Conservation (phyloP, 805 yeast genomes). For the Blastobotrys peoriensis region DNA sequence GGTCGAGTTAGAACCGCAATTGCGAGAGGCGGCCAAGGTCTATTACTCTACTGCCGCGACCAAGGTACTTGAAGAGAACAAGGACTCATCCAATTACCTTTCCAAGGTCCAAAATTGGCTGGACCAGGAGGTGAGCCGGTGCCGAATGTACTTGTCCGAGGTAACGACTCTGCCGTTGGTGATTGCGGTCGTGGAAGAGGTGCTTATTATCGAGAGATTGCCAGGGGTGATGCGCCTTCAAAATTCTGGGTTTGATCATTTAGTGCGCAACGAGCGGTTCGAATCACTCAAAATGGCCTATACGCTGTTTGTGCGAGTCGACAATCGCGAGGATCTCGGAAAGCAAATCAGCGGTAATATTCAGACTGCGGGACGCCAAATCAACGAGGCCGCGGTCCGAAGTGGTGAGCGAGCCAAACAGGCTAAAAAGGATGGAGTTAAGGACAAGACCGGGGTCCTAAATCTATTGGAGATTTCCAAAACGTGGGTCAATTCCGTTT, state of each 20-base stretch:
- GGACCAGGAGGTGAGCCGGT: conserved; percentile 55
- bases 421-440: conserved; percentile 9
- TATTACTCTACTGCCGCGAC: conserved; percentile 48
- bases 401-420: conserved; percentile 15
- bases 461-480: conserved; percentile 49
- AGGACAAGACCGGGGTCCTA: conserved; percentile 10
- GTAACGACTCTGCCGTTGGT: conserved; percentile 48
- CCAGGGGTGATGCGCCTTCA: conserved; percentile 48
- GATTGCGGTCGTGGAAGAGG: conserved; percentile 50
- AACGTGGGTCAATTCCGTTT: conserved; percentile 58
- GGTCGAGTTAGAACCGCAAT: conserved; percentile 58
- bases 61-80: conserved; percentile 36
- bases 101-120: conserved; percentile 47
- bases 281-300: conserved; percentile 44
- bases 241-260: conserved; percentile 50
- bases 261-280: conserved; percentile 46
- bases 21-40: conserved; percentile 47
- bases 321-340: conserved; percentile 44
- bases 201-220: conserved; percentile 51
- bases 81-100: conserved; percentile 52
- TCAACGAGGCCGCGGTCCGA: conserved; percentile 23
- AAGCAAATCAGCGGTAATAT: conserved; percentile 32
- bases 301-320: conserved; percentile 45
- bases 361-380: conserved; percentile 40
- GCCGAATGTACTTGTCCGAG: conserved; percentile 47